phyloP scores from a whole-genome alignment of 2,329 filamentous ascomycete species.

The Aspergillus novofumigatus region DNA sequence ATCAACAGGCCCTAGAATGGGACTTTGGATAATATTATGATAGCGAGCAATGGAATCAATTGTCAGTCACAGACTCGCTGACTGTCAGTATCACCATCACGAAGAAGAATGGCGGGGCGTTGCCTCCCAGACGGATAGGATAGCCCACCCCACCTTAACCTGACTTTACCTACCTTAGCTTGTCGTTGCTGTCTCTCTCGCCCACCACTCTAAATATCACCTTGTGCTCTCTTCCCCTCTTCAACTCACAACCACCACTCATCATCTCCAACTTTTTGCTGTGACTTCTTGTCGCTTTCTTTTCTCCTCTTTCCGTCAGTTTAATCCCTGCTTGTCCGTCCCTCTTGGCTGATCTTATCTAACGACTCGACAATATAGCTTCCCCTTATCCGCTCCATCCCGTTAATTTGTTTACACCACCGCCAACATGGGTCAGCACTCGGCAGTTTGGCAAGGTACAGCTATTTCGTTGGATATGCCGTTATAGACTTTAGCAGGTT shows the following conservation, averaged over 20 bases:
- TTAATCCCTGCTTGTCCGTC: not conserved
- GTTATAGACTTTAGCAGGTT: not conserved
- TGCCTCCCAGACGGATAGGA: not conserved
- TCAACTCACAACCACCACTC: not conserved
- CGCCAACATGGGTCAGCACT: constrained; percentile 33
- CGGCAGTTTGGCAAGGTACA: constrained; percentile 36
- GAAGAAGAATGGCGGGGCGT: not conserved
- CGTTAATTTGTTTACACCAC: constrained; percentile 14
- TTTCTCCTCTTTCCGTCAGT: not conserved
- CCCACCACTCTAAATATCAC: constrained; percentile 9
- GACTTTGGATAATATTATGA: not conserved
- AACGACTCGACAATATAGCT: not conserved
- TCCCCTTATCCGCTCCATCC: constrained; percentile 8
- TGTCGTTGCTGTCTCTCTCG: constrained; percentile 6
- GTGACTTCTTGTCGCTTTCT: constrained; percentile 2
- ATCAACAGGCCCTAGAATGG: not conserved
- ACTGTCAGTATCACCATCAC: not conserved
- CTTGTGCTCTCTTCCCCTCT: constrained; percentile 1
- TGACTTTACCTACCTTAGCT: constrained; percentile 4
- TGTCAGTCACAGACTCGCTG: not conserved
- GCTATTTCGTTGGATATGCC: not conserved
- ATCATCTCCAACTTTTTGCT: constrained; percentile 3
- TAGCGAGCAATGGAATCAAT: not conserved
- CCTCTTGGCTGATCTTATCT: not conserved
- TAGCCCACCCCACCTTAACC: not conserved